Percentiles rank a stretch among this genome's conserved stretches.
These are phyloP conservation scores for Coemansia erecta DNA, from an alignment of 192 early-diverging fungal species.

Conservation along the genomic window DNA sequence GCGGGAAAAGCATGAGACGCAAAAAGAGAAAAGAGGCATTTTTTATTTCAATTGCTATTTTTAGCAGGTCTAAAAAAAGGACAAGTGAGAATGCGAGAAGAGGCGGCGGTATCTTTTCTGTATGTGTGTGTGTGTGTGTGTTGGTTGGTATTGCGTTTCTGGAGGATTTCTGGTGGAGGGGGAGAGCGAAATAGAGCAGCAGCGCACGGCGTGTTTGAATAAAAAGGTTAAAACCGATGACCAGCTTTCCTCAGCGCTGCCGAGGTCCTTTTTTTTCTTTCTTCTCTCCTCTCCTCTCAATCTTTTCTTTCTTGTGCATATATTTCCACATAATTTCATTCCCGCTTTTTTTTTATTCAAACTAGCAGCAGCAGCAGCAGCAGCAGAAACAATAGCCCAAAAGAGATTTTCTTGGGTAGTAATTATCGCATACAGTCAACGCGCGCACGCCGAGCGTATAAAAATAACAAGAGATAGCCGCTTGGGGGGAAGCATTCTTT, in stretches of 20 bases:
- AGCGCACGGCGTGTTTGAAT: background rate
- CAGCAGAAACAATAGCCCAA: background rate
- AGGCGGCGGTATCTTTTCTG: background rate
- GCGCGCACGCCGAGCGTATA: background rate
- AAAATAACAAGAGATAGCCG: slow-evolving; percentile 8
- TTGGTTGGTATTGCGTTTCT: background rate
- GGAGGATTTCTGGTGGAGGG: no score
- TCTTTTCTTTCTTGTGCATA: slow-evolving; percentile 1
- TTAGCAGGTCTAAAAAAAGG: no score
- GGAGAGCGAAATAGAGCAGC: no score
- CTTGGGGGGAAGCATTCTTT: no score
- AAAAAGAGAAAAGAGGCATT: no score
- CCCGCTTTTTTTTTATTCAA: background rate
- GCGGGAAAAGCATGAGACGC: no score
- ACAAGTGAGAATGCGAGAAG: no score
- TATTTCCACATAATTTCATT: background rate
- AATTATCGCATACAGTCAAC: no score
- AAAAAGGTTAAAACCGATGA: background rate
- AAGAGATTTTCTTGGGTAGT: background rate
- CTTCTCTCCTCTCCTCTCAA: background rate
- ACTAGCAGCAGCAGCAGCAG: no score
- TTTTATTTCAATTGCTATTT: no score
- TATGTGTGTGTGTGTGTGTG: no score
- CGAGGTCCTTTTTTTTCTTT: background rate
- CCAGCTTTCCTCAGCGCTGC: background rate